These are phyloP conservation scores for Microbotryomycetes sp. DNA, from an alignment of 1,284 basidiomycete species.

Conservation along the genomic window DNA sequence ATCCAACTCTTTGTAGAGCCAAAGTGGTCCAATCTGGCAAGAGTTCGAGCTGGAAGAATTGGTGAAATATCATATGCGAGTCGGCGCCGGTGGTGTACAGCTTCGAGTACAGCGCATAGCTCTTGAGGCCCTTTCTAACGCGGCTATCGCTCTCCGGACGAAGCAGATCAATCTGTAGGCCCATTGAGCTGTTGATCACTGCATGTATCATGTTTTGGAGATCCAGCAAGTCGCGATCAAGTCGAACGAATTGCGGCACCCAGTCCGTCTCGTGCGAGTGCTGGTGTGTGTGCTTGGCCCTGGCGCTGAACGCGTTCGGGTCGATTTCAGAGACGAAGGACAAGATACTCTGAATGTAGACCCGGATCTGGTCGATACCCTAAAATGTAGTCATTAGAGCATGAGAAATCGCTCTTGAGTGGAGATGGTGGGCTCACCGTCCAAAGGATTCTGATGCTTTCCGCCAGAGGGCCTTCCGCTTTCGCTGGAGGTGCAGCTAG, in stretches of 20 bases:
- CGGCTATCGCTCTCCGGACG: slow-evolving; percentile 2
- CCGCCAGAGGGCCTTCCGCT: too few relatives aligned
- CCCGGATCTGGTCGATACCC: slow-evolving; percentile 3
- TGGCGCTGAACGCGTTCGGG: not conserved
- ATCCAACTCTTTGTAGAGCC: slow-evolving; percentile 10
- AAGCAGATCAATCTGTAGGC: not conserved
- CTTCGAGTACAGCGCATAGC: slow-evolving; percentile 4
- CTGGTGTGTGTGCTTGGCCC: not conserved
- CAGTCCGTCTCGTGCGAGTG: slow-evolving; percentile 7
- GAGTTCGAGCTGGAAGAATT: slow-evolving; percentile 13
- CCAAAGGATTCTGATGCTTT: too few relatives aligned
- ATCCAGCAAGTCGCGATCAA: slow-evolving; percentile 10
- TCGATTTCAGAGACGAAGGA: not conserved
- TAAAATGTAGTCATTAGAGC: too few relatives aligned
- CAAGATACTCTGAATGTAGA: not conserved
- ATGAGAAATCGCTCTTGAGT: too few relatives aligned
- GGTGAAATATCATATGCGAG: slow-evolving; percentile 10
- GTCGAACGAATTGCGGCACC: not conserved
- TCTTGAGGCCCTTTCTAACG: slow-evolving; percentile 9
- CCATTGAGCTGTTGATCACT: not conserved
- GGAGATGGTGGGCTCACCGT: too few relatives aligned
- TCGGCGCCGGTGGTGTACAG: not conserved
- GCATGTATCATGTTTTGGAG: not conserved
- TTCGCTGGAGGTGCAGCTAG: not conserved
- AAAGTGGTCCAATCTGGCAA: slow-evolving; percentile 16